Base-by-base conservation (phyloP, 371 early-diverging fungal species). In the Syncephalastrum racemosum region DNA sequence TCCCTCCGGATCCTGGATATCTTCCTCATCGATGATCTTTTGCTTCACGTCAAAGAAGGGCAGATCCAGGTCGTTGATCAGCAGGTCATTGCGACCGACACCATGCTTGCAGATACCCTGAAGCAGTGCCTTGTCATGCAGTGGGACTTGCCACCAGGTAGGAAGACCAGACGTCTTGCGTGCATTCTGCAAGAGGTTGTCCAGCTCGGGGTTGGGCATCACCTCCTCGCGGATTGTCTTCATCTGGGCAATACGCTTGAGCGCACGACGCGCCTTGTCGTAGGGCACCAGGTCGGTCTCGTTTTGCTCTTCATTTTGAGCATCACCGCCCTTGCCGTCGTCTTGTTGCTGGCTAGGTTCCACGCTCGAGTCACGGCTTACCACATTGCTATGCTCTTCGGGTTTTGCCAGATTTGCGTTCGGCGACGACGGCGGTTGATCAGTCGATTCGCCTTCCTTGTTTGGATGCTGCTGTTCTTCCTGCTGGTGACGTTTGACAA, bases 181-280 rank as follows among this genome's bases (percentile, higher is more conserved):
- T 7, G 78, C 80, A 45, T 58, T 64, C 16, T 48, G 42, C 39
- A 82, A 59, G 5, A 71, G 39, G 1, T 19, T 45, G 43, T 81
- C 73, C 15, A 88, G 60, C 18, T 85, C 70, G 36, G 85, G 83
- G 47, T 83, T 65, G 0, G 73, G 66, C 41, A 92, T 58, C 23
- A 91, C 79, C 24, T 84, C 70, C 53, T 84, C 82, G 24, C 94
- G 80, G 19, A 92, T 77, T 4, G 66, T 73, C 27, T 85, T 81
- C 85, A 93, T 84, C 39, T 85, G 77, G n/a, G 79, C 86, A 15
- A 92, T 73, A 16, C 91, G 83, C 52, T 86, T 90, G 4, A 91
- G 53, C 4, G 90, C 67, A 63, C 88, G 85, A 54, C 86, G 81
- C 12, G 91, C 90, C 43, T 82, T 81, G 50, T 91, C 90, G 46